phyloP scores from a whole-genome alignment of 192 early-diverging fungal species.

The Irineochytrium annulatum region DNA sequence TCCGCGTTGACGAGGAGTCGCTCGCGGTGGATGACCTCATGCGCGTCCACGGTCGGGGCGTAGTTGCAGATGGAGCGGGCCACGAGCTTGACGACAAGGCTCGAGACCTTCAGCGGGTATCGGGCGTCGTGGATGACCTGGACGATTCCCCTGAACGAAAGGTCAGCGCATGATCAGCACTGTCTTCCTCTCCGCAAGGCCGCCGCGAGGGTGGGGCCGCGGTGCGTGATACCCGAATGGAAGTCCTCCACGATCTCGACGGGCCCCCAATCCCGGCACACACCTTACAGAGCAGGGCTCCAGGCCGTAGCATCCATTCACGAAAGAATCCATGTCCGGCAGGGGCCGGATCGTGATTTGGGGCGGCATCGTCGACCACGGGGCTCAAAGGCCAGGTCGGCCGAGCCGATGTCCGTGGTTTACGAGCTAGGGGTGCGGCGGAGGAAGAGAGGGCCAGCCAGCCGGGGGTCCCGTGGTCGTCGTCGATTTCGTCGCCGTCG shows the following conservation, averaged over 20 bases:
- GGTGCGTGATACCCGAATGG: not conserved
- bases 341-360: not conserved
- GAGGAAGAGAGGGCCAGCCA: too few species aligned
- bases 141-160: conserved; percentile 14
- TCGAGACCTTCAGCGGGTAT: conserved; percentile 11
- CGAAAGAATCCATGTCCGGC: conserved; percentile 13
- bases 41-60: not conserved
- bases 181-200: not conserved
- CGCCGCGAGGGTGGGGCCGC: not conserved
- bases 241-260: not conserved
- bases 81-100: conserved; percentile 21
- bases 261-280: conserved; percentile 16
- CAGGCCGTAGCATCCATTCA: conserved; percentile 42
- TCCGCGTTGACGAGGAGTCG: conserved; percentile 7
- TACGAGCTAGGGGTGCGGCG: too few species aligned
- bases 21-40: conserved; percentile 5
- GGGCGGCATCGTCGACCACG: not conserved
- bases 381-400: too few species aligned
- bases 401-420: too few species aligned
- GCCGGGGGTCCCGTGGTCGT: too few species aligned
- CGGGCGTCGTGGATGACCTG: conserved; percentile 10
- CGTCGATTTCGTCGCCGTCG: too few species aligned
- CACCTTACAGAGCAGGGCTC: conserved; percentile 35
- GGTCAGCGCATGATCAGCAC: not conserved
- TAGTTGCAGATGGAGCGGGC: conserved; percentile 10